Percentiles rank a stretch among this genome's conserved stretches.
These are phyloP conservation scores for Mucor circinelloides DNA, from an alignment of 371 early-diverging fungal species.

Conservation along the genomic window DNA sequence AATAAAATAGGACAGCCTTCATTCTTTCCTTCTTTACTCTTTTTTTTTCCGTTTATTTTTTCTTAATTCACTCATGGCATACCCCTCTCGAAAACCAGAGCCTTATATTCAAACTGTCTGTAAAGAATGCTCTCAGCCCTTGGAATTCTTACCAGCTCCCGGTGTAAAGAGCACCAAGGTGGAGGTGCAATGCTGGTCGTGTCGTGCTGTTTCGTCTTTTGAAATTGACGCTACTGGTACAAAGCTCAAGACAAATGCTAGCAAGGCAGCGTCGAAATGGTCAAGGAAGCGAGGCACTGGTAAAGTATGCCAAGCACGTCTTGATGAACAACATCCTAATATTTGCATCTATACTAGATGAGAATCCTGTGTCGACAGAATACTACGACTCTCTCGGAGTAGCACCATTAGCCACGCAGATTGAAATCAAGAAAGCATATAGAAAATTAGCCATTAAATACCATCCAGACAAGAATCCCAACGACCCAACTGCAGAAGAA, in stretches of 20 bases:
- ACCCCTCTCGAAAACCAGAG: constrained; percentile 45
- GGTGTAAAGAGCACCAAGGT: constrained; percentile 21
- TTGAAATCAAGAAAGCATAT: constrained; percentile 78
- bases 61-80: neutral
- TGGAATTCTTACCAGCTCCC: constrained; percentile 45
- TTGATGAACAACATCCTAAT: neutral
- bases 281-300: constrained; percentile 39
- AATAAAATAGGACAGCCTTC: neutral
- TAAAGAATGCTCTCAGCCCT: constrained; percentile 32
- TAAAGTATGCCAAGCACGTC: no score
- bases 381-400: constrained; percentile 69
- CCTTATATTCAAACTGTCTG: constrained; percentile 48
- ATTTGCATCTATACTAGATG: constrained; percentile 45
- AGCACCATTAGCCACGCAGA: constrained; percentile 50
- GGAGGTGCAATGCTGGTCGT: constrained; percentile 58
- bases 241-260: constrained; percentile 23
- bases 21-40: neutral
- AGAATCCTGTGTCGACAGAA: constrained; percentile 76
- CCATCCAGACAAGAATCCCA: constrained; percentile 85
- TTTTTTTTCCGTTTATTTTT: neutral
- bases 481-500: constrained; percentile 80
- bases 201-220: constrained; percentile 45
- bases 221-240: constrained; percentile 53
- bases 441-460: constrained; percentile 82
- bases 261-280: constrained; percentile 28